Conservation (phyloP, 805 yeast genomes). For the Diddensiella santjacobensis region DNA sequence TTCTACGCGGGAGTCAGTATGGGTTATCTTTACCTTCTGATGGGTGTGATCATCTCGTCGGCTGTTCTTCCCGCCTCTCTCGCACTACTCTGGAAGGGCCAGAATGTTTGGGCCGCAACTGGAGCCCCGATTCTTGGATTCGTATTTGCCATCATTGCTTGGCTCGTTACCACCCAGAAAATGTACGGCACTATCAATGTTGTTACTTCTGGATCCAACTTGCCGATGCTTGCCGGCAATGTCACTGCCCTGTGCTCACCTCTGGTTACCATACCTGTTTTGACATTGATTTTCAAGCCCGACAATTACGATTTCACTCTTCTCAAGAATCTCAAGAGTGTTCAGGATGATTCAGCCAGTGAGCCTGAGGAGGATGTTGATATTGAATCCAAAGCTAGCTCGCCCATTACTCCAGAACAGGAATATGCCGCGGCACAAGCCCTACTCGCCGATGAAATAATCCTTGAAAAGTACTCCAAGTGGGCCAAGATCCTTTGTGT, state of each 20-base stretch:
- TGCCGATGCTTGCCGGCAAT: constrained; percentile 88
- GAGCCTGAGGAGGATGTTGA: constrained; percentile 35
- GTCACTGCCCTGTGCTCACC: constrained; percentile 79
- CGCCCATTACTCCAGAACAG: constrained; percentile 39
- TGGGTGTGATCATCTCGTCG: constrained; percentile 86
- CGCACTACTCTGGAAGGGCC: constrained; percentile 61
- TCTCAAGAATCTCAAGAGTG: constrained; percentile 57
- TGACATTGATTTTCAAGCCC: constrained; percentile 61
- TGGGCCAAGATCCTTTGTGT: constrained; percentile 59
- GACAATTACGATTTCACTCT: constrained; percentile 72
- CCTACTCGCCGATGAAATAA: constrained; percentile 46
- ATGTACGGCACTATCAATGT: constrained; percentile 49
- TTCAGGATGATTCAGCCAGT: constrained; percentile 61
- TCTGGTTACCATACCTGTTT: constrained; percentile 56
- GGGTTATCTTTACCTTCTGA: constrained; percentile 82
- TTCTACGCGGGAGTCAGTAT: constrained; percentile 77
- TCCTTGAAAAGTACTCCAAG: constrained; percentile 55
- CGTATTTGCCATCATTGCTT: constrained; percentile 63
- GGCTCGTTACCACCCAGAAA: constrained; percentile 45
- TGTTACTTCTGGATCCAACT: constrained; percentile 75
- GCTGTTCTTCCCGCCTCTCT: constrained; percentile 78
- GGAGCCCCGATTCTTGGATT: constrained; percentile 79
- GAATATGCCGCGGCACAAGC: constrained; percentile 38
- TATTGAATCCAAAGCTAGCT: constrained; percentile 28
- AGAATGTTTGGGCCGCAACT: constrained; percentile 66